Conservation (phyloP, 1,284 basidiomycete species). For the Malassezia arunalokei region DNA sequence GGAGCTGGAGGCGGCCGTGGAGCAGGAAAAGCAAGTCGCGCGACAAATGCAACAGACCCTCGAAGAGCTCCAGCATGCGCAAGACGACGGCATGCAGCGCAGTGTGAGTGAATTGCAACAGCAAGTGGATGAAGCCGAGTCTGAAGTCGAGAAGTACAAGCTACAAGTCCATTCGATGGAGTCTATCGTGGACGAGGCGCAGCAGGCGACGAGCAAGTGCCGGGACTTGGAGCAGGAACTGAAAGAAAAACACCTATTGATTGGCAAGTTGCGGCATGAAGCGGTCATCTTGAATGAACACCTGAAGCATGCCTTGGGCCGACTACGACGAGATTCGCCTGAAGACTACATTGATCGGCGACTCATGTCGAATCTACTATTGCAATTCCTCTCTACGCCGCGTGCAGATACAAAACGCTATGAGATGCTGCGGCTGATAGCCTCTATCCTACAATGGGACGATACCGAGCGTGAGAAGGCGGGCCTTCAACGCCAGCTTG, state of each 20-base stretch:
- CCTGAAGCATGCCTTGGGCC: slow-evolving; percentile 86
- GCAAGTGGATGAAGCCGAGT: slow-evolving; percentile 59
- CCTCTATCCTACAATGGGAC: slow-evolving; percentile 77
- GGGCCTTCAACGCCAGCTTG: slow-evolving; percentile 55
- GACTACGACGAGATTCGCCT: slow-evolving; percentile 69
- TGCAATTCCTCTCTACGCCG: slow-evolving; percentile 82
- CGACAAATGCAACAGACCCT: slow-evolving; percentile 79
- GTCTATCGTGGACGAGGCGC: slow-evolving; percentile 58
- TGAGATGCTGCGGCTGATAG: slow-evolving; percentile 82
- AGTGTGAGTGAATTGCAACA: slow-evolving; percentile 69
- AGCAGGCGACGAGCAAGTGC: slow-evolving; percentile 57
- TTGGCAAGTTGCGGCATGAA: slow-evolving; percentile 16
- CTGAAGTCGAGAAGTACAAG: slow-evolving; percentile 71
- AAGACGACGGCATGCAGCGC: slow-evolving; percentile 54
- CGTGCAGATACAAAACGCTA: slow-evolving; percentile 86
- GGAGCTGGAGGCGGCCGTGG: slow-evolving; percentile 53
- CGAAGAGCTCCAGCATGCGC: slow-evolving; percentile 69
- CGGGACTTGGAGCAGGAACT: slow-evolving; percentile 71
- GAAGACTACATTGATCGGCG: slow-evolving; percentile 80
- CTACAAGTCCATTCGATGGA: slow-evolving; percentile 49
- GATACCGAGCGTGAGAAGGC: slow-evolving; percentile 81
- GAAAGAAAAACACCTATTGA: slow-evolving; percentile 68
- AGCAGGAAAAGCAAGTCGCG: slow-evolving; percentile 63
- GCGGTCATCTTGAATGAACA: slow-evolving; percentile 73
- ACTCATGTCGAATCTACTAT: slow-evolving; percentile 82